phyloP scores from a whole-genome alignment of 352 stramenopile species.

The Phytophthora fragariae region DNA sequence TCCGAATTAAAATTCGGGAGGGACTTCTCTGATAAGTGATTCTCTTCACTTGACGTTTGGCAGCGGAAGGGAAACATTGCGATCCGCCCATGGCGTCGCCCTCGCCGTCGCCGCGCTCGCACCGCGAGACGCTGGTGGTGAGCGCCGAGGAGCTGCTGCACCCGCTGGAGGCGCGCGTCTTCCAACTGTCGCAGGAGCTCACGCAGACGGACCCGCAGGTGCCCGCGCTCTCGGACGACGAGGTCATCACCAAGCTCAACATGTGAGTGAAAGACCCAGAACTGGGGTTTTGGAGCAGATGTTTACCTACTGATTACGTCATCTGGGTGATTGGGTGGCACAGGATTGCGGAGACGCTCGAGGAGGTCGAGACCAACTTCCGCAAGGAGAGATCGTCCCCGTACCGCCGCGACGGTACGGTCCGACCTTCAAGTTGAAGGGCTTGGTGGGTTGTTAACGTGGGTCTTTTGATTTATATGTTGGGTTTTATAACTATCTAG shows the following conservation, averaged over 20 bases:
- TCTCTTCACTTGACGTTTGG: background rate
- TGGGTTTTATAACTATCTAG: constrained; percentile 27
- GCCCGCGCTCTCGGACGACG: constrained; percentile 60
- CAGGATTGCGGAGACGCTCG: constrained; percentile 81
- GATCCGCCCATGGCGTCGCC: constrained; percentile 22
- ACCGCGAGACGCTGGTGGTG: constrained; percentile 36
- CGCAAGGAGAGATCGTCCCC: constrained; percentile 76
- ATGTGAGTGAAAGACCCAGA: constrained; percentile 49
- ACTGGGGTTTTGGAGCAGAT: background rate
- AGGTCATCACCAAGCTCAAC: constrained; percentile 78
- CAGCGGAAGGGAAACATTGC: constrained; percentile 13
- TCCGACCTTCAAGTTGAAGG: constrained; percentile 6
- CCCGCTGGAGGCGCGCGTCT: constrained; percentile 63
- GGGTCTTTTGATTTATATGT: background rate
- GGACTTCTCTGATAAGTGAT: background rate
- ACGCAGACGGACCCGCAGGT: constrained; percentile 48
- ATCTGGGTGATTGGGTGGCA: constrained; percentile 5
- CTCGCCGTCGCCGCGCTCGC: constrained; percentile 24
- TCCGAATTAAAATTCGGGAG: too few species aligned
- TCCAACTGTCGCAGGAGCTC: constrained; percentile 75
- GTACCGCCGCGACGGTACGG: constrained; percentile 76
- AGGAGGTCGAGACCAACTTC: constrained; percentile 81
- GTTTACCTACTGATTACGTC: constrained; percentile 1
- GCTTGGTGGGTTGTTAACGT: background rate
- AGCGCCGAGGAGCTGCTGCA: constrained; percentile 59